These are phyloP conservation scores for Colletotrichum sp. DNA, from an alignment of 2,329 filamentous ascomycete species.

Conservation along the genomic window DNA sequence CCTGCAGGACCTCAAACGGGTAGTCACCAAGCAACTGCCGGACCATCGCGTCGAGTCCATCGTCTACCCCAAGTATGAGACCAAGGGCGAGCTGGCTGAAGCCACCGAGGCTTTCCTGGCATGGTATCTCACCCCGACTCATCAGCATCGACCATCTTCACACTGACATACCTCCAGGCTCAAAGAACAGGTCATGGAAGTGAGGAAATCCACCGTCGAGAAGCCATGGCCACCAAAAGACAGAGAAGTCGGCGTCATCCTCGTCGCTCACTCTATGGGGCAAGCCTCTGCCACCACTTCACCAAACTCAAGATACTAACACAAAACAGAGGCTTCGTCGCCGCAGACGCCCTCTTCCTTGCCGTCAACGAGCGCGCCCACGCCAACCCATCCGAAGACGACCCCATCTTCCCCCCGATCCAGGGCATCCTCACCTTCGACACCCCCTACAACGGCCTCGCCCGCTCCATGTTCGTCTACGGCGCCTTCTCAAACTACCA, in stretches of 20 bases:
- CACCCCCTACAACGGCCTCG: constrained; percentile 78
- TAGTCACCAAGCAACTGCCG: constrained; percentile 63
- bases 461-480: constrained; percentile 65
- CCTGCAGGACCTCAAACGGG: constrained; percentile 58
- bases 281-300: constrained; percentile 25
- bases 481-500: constrained; percentile 65
- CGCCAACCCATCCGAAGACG: constrained; percentile 30
- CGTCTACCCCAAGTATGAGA: constrained; percentile 77
- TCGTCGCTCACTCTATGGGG: constrained; percentile 86
- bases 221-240: constrained; percentile 81
- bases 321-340: constrained; percentile 72
- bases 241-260: constrained; percentile 78
- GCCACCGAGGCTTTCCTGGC: constrained; percentile 50
- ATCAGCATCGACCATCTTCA: no score
- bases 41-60: constrained; percentile 65
- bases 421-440: constrained; percentile 84
- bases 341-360: constrained; percentile 78
- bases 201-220: constrained; percentile 71
- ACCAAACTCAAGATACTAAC: constrained; percentile 1
- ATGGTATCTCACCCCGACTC: constrained; percentile 35
- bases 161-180: constrained; percentile 56
- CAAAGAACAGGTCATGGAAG: constrained; percentile 79
- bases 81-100: constrained; percentile 67
- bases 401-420: constrained; percentile 78
- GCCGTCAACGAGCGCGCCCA: constrained; percentile 68